A percentile compares a stretch with the other conserved stretches of the same genome.
phyloP scores from a whole-genome alignment of 2,329 filamentous ascomycete species.

The Gliomastix tumulicola region DNA sequence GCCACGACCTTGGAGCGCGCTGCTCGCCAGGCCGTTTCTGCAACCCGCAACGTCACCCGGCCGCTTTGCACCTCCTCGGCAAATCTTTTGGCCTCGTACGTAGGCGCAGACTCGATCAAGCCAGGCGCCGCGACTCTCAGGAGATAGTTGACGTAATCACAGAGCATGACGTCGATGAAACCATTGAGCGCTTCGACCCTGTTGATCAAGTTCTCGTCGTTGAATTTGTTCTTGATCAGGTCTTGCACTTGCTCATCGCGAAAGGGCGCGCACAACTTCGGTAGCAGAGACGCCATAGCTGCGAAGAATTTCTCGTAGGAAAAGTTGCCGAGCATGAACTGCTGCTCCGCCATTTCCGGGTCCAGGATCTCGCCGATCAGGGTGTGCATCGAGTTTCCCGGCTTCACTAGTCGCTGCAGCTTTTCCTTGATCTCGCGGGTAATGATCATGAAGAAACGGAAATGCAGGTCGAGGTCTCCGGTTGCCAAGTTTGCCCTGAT shows the following conservation, averaged over 20 bases:
- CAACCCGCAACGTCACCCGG: slow-evolving; percentile 46
- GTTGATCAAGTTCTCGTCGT: slow-evolving; percentile 60
- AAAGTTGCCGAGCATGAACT: slow-evolving; percentile 66
- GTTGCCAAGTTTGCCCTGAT: slow-evolving; percentile 59
- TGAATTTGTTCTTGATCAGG: slow-evolving; percentile 55
- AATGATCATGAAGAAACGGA: slow-evolving; percentile 63
- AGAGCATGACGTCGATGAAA: slow-evolving; percentile 70
- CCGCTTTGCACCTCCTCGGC: slow-evolving; percentile 54
- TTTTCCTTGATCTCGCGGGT: slow-evolving; percentile 65
- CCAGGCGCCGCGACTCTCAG: slow-evolving; percentile 64
- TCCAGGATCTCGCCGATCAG: slow-evolving; percentile 72
- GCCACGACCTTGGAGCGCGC: slow-evolving; percentile 57
- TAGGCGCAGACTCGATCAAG: slow-evolving; percentile 62
- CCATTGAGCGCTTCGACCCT: slow-evolving; percentile 68
- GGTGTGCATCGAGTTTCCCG: slow-evolving; percentile 65
- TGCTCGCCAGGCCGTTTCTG: slow-evolving; percentile 59
- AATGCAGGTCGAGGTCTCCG: slow-evolving; percentile 57
- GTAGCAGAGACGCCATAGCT: slow-evolving; percentile 68
- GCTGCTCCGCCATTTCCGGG: slow-evolving; percentile 60
- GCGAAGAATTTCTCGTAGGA: slow-evolving; percentile 76
- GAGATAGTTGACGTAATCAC: slow-evolving; percentile 79
- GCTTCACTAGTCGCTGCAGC: slow-evolving; percentile 63
- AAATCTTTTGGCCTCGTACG: slow-evolving; percentile 71
- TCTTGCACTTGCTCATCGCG: slow-evolving; percentile 70
- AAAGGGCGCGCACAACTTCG: slow-evolving; percentile 74